These are phyloP conservation scores for Hypoxylon sp. DNA, from an alignment of 2,329 filamentous ascomycete genomes.

Conservation along the genomic window DNA sequence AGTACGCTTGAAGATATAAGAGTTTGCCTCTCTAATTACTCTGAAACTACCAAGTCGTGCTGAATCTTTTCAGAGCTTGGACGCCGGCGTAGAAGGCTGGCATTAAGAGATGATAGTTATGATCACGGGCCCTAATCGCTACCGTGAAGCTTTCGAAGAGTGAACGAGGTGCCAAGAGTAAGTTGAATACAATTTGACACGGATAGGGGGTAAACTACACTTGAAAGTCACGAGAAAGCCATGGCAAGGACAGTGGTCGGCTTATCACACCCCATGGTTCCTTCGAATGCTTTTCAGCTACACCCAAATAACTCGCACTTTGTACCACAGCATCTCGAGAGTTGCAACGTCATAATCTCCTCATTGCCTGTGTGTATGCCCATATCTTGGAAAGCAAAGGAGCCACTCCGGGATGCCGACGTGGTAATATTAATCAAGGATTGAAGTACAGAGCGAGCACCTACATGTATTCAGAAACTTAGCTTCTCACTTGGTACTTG, in stretches of 20 bases:
- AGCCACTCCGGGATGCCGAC: not conserved
- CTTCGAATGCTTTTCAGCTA: slow-evolving; percentile 1
- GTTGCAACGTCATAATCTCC: slow-evolving; percentile 21
- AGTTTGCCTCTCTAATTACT: not conserved
- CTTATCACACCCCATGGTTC: not conserved
- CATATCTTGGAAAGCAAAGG: not conserved
- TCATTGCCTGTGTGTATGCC: not conserved
- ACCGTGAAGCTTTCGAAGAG: not conserved
- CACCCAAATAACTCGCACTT: not conserved
- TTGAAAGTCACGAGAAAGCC: not conserved
- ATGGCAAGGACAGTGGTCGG: not conserved
- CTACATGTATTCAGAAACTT: slow-evolving; percentile 1
- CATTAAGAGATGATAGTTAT: not conserved
- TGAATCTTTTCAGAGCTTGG: not conserved
- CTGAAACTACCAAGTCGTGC: not conserved
- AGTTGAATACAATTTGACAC: not conserved
- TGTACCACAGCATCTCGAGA: slow-evolving; percentile 14
- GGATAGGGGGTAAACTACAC: not conserved
- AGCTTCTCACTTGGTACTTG: not conserved
- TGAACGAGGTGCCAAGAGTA: not conserved
- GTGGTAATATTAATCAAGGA: not conserved
- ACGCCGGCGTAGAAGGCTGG: not conserved
- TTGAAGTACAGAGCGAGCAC: not conserved
- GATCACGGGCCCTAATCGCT: not conserved
- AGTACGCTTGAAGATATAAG: not conserved